phyloP scores from a whole-genome alignment of 192 early-diverging fungal species.

The Globomyces pollinis-pini region DNA sequence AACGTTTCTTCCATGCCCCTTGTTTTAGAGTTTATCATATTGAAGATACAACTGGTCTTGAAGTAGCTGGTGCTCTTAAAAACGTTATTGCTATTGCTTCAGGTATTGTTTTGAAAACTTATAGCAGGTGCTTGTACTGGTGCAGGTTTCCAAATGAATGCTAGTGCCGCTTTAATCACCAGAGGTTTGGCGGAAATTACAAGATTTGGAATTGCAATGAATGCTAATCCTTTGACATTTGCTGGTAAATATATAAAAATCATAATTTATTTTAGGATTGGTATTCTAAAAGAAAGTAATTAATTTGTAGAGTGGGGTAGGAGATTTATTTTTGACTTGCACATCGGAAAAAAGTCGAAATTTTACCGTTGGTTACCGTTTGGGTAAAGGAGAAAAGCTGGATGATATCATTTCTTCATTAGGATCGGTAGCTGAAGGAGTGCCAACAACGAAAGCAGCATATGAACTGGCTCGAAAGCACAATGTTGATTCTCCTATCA shows the following conservation, averaged over 20 bases:
- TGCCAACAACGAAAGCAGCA: slow-evolving; percentile 39
- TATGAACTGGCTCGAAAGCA: slow-evolving; percentile 32
- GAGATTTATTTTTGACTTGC: slow-evolving; percentile 38
- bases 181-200: slow-evolving; percentile 38
- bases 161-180: slow-evolving; percentile 44
- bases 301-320: slow-evolving; percentile 28
- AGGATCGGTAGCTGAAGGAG: slow-evolving; percentile 42
- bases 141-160: slow-evolving; percentile 40
- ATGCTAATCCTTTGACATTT: slow-evolving; percentile 45
- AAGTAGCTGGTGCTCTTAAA: slow-evolving; percentile 44
- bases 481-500: slow-evolving; percentile 33
- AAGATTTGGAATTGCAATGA: slow-evolving; percentile 36
- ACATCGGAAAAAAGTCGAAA: slow-evolving; percentile 46
- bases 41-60: slow-evolving; percentile 35
- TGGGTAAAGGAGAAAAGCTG: slow-evolving; percentile 40
- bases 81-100: slow-evolving; percentile 47
- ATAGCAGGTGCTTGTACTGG: slow-evolving; percentile 41
- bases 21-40: slow-evolving; percentile 42
- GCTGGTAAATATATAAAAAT: too few species aligned
- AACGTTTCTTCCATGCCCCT: slow-evolving; percentile 42
- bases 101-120: too few species aligned
- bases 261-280: not conserved
- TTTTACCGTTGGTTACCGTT: slow-evolving; percentile 42
- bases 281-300: not conserved
- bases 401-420: slow-evolving; percentile 33